Evolutionary conservation across 2,329 filamentous ascomycete species (phyloP).

Genomic region (Dothistroma septosporum): DNA sequence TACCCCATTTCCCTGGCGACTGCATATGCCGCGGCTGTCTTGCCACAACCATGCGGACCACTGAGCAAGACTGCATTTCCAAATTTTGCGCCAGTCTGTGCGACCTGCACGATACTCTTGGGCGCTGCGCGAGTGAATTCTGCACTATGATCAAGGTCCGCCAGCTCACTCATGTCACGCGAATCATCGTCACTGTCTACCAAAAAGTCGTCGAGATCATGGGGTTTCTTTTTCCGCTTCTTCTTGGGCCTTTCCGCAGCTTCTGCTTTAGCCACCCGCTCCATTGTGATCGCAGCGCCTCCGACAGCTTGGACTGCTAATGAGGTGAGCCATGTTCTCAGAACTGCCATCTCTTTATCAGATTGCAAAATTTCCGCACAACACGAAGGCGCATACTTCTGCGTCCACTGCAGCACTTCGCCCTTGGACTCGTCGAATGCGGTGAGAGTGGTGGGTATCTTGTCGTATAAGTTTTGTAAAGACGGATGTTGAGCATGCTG

Average conservation of each 20-base stretch:
- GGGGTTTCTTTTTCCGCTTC: conserved; percentile 55
- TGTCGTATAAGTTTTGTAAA: conserved; percentile 55
- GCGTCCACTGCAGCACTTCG: conserved; percentile 68
- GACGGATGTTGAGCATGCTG: conserved; percentile 50
- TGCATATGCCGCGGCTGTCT: conserved; percentile 88
- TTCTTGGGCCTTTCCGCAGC: conserved; percentile 45
- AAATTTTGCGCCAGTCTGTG: conserved; percentile 41
- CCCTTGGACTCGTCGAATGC: conserved; percentile 77
- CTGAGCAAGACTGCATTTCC: conserved; percentile 82
- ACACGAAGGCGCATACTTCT: conserved; percentile 74
- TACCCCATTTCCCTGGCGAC: conserved; percentile 88
- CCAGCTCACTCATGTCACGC: conserved; percentile 64
- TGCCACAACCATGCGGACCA: conserved; percentile 84
- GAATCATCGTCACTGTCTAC: conserved; percentile 73
- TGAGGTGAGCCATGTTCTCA: conserved; percentile 76
- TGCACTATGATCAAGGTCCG: conserved; percentile 52
- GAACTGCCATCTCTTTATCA: conserved; percentile 63
- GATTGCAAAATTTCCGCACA: conserved; percentile 71
- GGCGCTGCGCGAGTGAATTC: conserved; percentile 11
- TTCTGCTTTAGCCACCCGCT: conserved; percentile 14
- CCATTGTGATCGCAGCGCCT: conserved; percentile 48
- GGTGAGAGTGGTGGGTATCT: conserved; percentile 60
- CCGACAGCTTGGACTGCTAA: conserved; percentile 75
- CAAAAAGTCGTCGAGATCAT: conserved; percentile 75
- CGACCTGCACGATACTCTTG: conserved; percentile 41